Percentiles rank a stretch among this genome's conserved stretches.
These are phyloP conservation scores for Silybum marianum DNA, from an alignment of 129 eudicot genomes.

Conservation along the genomic window DNA sequence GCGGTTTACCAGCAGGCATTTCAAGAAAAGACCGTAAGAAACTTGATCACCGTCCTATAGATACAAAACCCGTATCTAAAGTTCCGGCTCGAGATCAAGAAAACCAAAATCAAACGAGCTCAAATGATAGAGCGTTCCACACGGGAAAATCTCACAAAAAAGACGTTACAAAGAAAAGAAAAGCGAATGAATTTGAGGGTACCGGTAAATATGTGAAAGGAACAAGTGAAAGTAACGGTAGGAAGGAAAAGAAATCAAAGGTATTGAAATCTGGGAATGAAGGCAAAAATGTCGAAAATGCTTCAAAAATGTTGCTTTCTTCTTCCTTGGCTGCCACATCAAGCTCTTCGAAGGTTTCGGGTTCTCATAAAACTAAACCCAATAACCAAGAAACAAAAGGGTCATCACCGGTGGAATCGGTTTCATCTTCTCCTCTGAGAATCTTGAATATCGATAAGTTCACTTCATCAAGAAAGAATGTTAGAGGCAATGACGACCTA, in stretches of 20 bases:
- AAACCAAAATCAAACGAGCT: neutral
- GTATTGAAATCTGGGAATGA: slow-evolving; percentile 57
- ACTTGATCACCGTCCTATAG: slow-evolving; percentile 20
- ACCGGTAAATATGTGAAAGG: slow-evolving; percentile 38
- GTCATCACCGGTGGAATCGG: slow-evolving; percentile 94
- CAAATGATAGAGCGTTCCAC: slow-evolving; percentile 29
- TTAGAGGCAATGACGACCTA: slow-evolving; percentile 16
- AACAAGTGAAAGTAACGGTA: slow-evolving; percentile 41
- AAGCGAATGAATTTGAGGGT: slow-evolving; percentile 34
- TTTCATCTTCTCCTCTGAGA: slow-evolving; percentile 90
- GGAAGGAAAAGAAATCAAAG: slow-evolving; percentile 69
- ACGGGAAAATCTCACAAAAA: slow-evolving; percentile 38
- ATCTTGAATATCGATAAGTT: slow-evolving; percentile 43
- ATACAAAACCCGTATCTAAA: slow-evolving; percentile 29
- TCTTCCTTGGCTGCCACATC: slow-evolving; percentile 70
- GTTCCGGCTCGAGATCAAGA: neutral
- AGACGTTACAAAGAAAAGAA: slow-evolving; percentile 61
- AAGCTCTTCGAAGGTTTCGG: slow-evolving; percentile 96
- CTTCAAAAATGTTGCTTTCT: slow-evolving; percentile 25
- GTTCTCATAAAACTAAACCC: slow-evolving; percentile 67
- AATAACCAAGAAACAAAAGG: slow-evolving; percentile 56
- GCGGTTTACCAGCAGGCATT: slow-evolving; percentile 26
- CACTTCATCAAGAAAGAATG: slow-evolving; percentile 27
- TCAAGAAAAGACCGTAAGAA: slow-evolving; percentile 32
- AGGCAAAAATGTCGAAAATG: slow-evolving; percentile 47